Base-by-base conservation (phyloP, 306 rosid species). In the Spatholobus suberectus region DNA sequence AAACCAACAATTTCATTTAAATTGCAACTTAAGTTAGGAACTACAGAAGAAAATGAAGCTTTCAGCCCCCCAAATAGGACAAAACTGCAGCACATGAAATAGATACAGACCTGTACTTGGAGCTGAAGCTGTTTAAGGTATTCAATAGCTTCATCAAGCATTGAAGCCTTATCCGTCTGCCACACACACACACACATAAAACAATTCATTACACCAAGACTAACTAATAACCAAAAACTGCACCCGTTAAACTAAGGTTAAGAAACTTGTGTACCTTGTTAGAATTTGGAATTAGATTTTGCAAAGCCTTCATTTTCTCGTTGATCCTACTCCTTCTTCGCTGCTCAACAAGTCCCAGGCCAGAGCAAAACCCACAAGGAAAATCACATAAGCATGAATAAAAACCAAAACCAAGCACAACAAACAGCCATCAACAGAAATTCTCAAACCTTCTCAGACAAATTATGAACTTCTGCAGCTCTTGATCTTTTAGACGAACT, bases 71-170 rank as follows among this genome's bases (percentile, higher is more conserved):
- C 14, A 73, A 1, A 54, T 62, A 73, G 67, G 70, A 37, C 74
- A 71, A 75, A 15, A 77, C 8, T 23, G 74, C 72, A 70, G 27
- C 40, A 69, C 58, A 43, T 70, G 62, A 35, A 58, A 81, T 70
- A 57, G 79, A 59, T 47, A 58, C 84, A 40, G 18, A 92, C 98
- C 96, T 96, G 99, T 68, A 96, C 97, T 90, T 96, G 99, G 76
- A 96, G 99, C 89, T 93, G 97, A 90, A 96, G 99, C 88, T 96
- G 99, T 89, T 93, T 96, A 41, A 96, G 94, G 84, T 96, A 96
- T 85, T 96, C 99, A 70, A 96, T 96, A 77, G 97, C 97, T 85
- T 96, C 99, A 82, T 96, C 99, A 46, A 96, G 91, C 98, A 96
- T 94, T 9, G 99, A 96, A 84, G 99, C 98, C 89, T 96, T 96